These are phyloP conservation scores for Aegilops bicornis DNA, from an alignment of 176 grass and related monocot species.

Conservation along the genomic window DNA sequence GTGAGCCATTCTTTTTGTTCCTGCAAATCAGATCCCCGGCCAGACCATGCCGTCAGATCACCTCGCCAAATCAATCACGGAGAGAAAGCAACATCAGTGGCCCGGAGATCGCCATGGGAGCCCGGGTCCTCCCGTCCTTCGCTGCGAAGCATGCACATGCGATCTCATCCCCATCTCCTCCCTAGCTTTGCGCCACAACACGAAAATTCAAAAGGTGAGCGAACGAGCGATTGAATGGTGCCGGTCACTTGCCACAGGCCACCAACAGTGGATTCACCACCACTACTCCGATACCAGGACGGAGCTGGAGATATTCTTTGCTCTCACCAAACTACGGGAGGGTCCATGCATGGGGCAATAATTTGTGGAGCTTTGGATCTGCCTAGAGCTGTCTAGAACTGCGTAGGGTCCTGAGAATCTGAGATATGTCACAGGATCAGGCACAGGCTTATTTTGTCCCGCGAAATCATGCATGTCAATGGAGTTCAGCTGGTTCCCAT, in stretches of 20 bases:
- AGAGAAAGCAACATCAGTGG: slow-evolving; percentile 16
- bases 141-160: slow-evolving; percentile 22
- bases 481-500: not conserved
- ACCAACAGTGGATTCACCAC: slow-evolving; percentile 38
- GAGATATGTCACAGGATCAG: not conserved
- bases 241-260: slow-evolving; percentile 8
- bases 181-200: not conserved
- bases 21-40: slow-evolving; percentile 14
- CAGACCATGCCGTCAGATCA: not conserved
- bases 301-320: slow-evolving; percentile 13
- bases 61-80: slow-evolving; percentile 8
- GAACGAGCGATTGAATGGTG: not conserved
- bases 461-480: not conserved
- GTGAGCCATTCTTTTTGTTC: slow-evolving; percentile 34
- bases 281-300: not conserved
- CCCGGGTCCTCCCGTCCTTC: not conserved
- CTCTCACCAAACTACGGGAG: not conserved
- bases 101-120: not conserved
- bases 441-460: not conserved
- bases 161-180: slow-evolving; percentile 22
- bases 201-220: not conserved
- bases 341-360: not conserved
- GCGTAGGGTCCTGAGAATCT: not conserved
- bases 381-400: not conserved
- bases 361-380: slow-evolving; percentile 23